Conservation (phyloP, 2,329 filamentous ascomycete species). For the Graphium sp. region DNA sequence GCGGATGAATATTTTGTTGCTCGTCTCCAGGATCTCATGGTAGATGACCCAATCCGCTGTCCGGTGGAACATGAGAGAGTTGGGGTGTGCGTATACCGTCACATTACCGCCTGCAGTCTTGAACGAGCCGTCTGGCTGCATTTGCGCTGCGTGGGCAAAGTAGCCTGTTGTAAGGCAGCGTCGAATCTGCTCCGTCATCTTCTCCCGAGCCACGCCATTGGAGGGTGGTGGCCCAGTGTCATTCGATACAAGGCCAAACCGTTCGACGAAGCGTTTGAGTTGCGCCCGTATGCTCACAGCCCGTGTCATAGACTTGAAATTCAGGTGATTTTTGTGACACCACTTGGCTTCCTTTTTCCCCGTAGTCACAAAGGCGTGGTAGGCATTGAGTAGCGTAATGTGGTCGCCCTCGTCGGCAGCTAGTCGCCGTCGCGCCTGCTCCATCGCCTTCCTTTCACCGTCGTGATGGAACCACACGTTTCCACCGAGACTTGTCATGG, state of each 20-base stretch:
- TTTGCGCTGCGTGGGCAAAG: slow-evolving; percentile 83
- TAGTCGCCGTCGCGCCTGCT: slow-evolving; percentile 63
- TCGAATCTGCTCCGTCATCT: slow-evolving; percentile 55
- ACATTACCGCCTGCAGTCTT: slow-evolving; percentile 67
- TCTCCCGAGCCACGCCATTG: slow-evolving; percentile 8
- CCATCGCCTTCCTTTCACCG: slow-evolving; percentile 57
- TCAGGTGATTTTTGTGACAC: slow-evolving; percentile 74
- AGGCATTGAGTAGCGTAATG: slow-evolving; percentile 83
- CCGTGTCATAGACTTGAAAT: slow-evolving; percentile 67
- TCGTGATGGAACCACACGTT: slow-evolving; percentile 71
- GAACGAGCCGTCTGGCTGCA: slow-evolving; percentile 88
- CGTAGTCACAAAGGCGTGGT: slow-evolving; percentile 69
- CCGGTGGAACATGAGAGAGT: slow-evolving; percentile 85
- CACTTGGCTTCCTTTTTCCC: slow-evolving; percentile 74
- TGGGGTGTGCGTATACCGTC: slow-evolving; percentile 75
- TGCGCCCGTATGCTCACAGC: slow-evolving; percentile 80
- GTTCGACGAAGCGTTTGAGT: slow-evolving; percentile 71
- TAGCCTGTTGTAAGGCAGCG: slow-evolving; percentile 79
- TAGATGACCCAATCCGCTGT: slow-evolving; percentile 97
- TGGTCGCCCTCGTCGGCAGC: slow-evolving; percentile 90
- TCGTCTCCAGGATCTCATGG: slow-evolving; percentile 80
- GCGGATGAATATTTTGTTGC: slow-evolving; percentile 74
- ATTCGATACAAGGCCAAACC: slow-evolving; percentile 57
- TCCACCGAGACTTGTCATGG: slow-evolving; percentile 80
- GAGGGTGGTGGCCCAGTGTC: too few species aligned